phyloP scores from a whole-genome alignment of 2,329 filamentous ascomycete species.

The Delphinella strobiligena region DNA sequence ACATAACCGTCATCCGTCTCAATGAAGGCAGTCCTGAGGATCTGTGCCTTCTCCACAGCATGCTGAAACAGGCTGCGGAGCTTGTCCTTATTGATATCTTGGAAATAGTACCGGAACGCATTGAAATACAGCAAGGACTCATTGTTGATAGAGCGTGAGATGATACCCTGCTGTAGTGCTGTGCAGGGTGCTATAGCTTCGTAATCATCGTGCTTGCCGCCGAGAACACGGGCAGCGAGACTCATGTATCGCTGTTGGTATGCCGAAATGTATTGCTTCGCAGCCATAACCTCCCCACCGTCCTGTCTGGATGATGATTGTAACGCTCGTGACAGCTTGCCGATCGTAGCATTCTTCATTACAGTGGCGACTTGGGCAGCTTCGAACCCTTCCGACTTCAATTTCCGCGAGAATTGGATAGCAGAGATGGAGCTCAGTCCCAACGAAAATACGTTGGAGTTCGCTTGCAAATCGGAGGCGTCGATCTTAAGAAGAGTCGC shows the following conservation, averaged over 20 bases:
- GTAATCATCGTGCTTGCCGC: constrained; percentile 40
- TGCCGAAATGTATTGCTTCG: constrained; percentile 50
- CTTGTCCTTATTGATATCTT: constrained; percentile 30
- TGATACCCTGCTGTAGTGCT: constrained; percentile 74
- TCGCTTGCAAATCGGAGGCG: constrained; percentile 33
- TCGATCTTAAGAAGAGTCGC: constrained; percentile 39
- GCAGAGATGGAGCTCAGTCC: constrained; percentile 83
- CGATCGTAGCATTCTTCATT: constrained; percentile 43
- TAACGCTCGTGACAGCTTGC: constrained; percentile 27
- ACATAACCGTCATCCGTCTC: constrained; percentile 63
- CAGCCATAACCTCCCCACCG: constrained; percentile 29
- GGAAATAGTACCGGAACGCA: constrained; percentile 51
- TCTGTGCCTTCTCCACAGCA: constrained; percentile 42
- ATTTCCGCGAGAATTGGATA: constrained; percentile 51
- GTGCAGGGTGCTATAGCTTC: constrained; percentile 74
- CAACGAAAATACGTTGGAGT: constrained; percentile 68
- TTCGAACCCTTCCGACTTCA: constrained; percentile 52
- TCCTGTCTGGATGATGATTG: constrained; percentile 8
- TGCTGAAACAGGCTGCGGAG: constrained; percentile 48
- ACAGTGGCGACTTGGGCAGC: constrained; percentile 53
- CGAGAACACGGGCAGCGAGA: constrained; percentile 41
- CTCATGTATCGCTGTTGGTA: constrained; percentile 50
- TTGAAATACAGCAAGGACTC: constrained; percentile 61
- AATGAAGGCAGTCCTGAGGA: constrained; percentile 63
- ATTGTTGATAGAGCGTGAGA: constrained; percentile 54